A percentile compares a stretch with the other conserved stretches of the same genome.
These are phyloP conservation scores for Rhizomucor pusillus DNA, from an alignment of 371 early-diverging fungal genomes.

Conservation along the genomic window DNA sequence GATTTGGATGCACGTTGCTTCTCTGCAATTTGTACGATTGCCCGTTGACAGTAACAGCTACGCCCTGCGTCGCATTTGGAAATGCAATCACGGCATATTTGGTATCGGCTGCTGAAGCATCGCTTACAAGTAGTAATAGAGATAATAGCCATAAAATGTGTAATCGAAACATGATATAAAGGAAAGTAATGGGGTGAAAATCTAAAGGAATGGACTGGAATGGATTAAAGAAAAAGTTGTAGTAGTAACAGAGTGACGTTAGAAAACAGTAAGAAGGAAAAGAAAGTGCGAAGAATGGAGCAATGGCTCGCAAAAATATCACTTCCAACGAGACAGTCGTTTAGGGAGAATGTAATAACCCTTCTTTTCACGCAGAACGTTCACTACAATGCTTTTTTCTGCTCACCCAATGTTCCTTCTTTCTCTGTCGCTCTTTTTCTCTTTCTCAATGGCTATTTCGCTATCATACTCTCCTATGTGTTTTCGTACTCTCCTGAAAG, in stretches of 20 bases:
- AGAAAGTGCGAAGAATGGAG: too few relatives aligned
- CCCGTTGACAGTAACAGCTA: conserved; percentile 33
- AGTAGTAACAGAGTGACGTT: neutral
- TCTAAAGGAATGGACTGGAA: neutral
- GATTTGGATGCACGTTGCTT: conserved; percentile 27
- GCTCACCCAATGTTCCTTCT: too few relatives aligned
- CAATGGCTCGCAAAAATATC: too few relatives aligned
- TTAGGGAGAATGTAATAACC: too few relatives aligned
- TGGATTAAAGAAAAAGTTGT: conserved; percentile 1
- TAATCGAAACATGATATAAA: neutral
- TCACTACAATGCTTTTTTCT: too few relatives aligned
- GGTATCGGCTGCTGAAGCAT: conserved; percentile 23
- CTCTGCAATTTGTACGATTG: conserved; percentile 22
- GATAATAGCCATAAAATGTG: conserved; percentile 4
- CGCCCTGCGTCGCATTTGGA: conserved; percentile 22
- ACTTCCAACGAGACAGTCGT: too few relatives aligned
- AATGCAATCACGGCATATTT: conserved; percentile 44
- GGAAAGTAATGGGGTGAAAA: neutral
- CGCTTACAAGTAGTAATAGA: neutral
- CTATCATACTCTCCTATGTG: neutral
- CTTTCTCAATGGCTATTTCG: neutral
- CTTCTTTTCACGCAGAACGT: too few relatives aligned
- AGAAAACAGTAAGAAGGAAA: too few relatives aligned
- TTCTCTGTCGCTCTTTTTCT: too few relatives aligned
- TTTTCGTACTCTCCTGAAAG: too few relatives aligned